Conservation (phyloP, 1,284 basidiomycete species). For the Testicularia cyperi region DNA sequence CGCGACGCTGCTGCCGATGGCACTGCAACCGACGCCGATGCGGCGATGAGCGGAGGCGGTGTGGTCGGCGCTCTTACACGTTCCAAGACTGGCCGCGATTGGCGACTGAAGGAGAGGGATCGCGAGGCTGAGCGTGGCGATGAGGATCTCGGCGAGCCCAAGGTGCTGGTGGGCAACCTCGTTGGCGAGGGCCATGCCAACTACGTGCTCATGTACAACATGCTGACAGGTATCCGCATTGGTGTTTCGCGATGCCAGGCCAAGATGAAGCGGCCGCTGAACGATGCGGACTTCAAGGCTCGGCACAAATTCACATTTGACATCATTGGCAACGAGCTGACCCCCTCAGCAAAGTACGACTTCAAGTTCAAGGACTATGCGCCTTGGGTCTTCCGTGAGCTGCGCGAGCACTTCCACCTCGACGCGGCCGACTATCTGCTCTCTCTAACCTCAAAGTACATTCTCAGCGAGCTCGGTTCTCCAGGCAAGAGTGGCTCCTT, state of each 20-base stretch:
- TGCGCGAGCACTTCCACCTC: constrained; percentile 90
- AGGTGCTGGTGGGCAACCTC: constrained; percentile 83
- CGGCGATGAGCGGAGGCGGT: constrained; percentile 5
- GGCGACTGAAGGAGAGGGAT: constrained; percentile 21
- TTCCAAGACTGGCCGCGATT: constrained; percentile 29
- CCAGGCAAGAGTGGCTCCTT: constrained; percentile 98
- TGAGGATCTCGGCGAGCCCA: constrained; percentile 40
- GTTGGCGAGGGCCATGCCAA: constrained; percentile 97
- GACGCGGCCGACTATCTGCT: constrained; percentile 96
- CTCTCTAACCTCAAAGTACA: constrained; percentile 94
- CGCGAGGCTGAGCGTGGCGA: constrained; percentile 24
- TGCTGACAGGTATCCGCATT: constrained; percentile 96
- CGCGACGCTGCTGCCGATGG: constrained; percentile 29
- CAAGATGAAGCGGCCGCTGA: constrained; percentile 81
- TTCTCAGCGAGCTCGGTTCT: constrained; percentile 95
- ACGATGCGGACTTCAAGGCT: constrained; percentile 82
- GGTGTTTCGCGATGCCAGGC: constrained; percentile 94
- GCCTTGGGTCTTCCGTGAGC: constrained; percentile 92
- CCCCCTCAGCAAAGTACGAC: constrained; percentile 91
- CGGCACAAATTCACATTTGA: constrained; percentile 96
- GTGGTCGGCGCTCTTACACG: constrained; percentile 22
- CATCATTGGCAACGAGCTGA: constrained; percentile 94
- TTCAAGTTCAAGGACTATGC: constrained; percentile 99
- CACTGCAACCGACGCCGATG: constrained; percentile 7
- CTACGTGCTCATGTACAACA: constrained; percentile 99